A percentile compares a stretch with the other conserved stretches of the same genome.
These are phyloP conservation scores for Boletus huronensis DNA, from an alignment of 768 basidiomycete genomes.

Conservation along the genomic window DNA sequence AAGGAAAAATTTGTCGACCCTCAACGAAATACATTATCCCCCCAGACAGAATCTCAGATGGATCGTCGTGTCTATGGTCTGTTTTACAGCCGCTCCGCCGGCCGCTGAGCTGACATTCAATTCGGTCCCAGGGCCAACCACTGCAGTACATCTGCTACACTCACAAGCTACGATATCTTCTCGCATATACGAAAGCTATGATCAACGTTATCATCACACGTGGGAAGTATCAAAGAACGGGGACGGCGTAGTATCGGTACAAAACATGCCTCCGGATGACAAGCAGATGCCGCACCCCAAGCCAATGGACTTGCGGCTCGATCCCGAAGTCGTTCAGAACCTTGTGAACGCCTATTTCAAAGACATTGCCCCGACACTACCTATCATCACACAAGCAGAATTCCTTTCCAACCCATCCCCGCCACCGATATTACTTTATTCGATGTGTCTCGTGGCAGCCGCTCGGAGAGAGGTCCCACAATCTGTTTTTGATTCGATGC, in stretches of 20 bases:
- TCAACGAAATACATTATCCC: slow-evolving; percentile 39
- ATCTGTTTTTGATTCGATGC: slow-evolving; percentile 84
- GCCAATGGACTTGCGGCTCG: slow-evolving; percentile 68
- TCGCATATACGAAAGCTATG: slow-evolving; percentile 81
- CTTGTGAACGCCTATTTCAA: slow-evolving; percentile 91
- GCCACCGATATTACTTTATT: slow-evolving; percentile 82
- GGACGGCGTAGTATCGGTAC: slow-evolving; percentile 84
- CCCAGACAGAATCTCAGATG: slow-evolving; percentile 45
- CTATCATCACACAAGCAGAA: slow-evolving; percentile 84
- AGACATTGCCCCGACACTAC: slow-evolving; percentile 85
- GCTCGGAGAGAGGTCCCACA: slow-evolving; percentile 81
- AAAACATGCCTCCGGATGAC: slow-evolving; percentile 59
- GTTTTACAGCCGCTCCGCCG: slow-evolving; percentile 21
- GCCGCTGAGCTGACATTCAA: slow-evolving; percentile 29
- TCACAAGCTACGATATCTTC: slow-evolving; percentile 85
- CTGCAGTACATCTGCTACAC: slow-evolving; percentile 81
- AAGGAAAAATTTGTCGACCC: slow-evolving; percentile 30
- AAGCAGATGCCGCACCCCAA: slow-evolving; percentile 52
- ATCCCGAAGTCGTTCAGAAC: slow-evolving; percentile 72
- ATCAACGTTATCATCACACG: slow-evolving; percentile 81
- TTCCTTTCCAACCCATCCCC: slow-evolving; percentile 75
- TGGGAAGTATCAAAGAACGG: slow-evolving; percentile 83
- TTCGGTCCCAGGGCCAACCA: slow-evolving; percentile 71
- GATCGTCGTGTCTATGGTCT: slow-evolving; percentile 66
- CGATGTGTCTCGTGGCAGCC: slow-evolving; percentile 91